A percentile compares a stretch with the other conserved stretches of the same genome.
phyloP scores from a whole-genome alignment of 2,329 filamentous ascomycete species.

The Trichoderma sp. region DNA sequence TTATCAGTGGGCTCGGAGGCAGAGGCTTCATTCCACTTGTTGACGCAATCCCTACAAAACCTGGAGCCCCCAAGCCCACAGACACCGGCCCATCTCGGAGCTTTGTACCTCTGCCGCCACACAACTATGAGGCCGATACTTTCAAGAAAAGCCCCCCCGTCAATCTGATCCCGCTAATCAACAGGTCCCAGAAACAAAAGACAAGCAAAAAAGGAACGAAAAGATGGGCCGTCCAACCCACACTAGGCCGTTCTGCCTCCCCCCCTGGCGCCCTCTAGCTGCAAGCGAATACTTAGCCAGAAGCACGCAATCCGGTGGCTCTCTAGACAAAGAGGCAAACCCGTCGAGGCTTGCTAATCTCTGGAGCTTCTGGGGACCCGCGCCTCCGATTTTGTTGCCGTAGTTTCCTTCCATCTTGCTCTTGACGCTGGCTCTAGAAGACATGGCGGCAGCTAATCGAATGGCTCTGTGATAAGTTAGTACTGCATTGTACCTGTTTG shows the following conservation, averaged over 20 bases:
- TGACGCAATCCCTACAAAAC: constrained; percentile 21
- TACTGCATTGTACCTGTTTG: too few relatives aligned
- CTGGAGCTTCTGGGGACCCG: neutral
- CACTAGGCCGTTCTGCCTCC: constrained; percentile 10
- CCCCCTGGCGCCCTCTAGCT: constrained; percentile 23
- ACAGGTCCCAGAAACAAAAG: constrained; percentile 2
- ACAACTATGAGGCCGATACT: neutral
- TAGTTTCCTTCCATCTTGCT: neutral
- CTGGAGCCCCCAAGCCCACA: neutral
- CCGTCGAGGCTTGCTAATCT: constrained; percentile 20
- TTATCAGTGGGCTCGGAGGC: neutral
- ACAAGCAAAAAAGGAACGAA: constrained; percentile 12
- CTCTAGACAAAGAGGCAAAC: constrained; percentile 34
- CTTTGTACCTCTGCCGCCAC: neutral
- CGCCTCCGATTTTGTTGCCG: constrained; percentile 1
- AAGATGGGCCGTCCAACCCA: constrained; percentile 10
- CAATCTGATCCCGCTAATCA: too few relatives aligned
- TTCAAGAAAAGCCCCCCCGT: neutral
- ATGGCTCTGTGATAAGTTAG: too few relatives aligned
- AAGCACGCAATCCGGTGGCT: constrained; percentile 38
- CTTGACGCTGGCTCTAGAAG: neutral
- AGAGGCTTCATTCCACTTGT: constrained; percentile 1
- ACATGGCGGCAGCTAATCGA: neutral
- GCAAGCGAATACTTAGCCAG: constrained; percentile 41
- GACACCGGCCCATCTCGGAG: neutral